phyloP scores from a whole-genome alignment of 2,329 filamentous ascomycete genomes.

The Trichoderma koningiopsis region DNA sequence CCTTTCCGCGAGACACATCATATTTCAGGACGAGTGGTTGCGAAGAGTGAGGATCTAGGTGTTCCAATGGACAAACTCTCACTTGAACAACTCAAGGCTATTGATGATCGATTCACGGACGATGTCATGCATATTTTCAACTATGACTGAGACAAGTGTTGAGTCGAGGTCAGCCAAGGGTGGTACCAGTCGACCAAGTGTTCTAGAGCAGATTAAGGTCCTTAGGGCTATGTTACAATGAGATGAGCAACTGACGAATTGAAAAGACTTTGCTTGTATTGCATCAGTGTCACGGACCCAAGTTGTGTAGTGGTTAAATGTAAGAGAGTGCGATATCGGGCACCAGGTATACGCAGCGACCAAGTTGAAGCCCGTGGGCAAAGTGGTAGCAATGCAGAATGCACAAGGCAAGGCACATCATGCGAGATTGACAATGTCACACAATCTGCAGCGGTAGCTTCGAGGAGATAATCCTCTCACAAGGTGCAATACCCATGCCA shows the following conservation, averaged over 20 bases:
- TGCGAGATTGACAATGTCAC: background rate
- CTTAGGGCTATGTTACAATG: constrained; percentile 36
- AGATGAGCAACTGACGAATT: too few relatives aligned
- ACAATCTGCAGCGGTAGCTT: background rate
- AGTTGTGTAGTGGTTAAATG: too few relatives aligned
- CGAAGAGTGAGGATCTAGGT: constrained; percentile 42
- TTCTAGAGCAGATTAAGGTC: constrained; percentile 64
- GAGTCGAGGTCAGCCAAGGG: constrained; percentile 77
- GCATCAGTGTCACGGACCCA: too few relatives aligned
- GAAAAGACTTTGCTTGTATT: too few relatives aligned
- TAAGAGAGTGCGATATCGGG: too few relatives aligned
- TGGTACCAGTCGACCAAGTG: constrained; percentile 72
- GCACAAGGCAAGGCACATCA: background rate
- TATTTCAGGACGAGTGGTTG: constrained; percentile 67
- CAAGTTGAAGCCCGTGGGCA: background rate
- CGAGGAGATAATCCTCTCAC: background rate
- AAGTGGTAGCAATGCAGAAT: background rate
- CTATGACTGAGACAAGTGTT: constrained; percentile 80
- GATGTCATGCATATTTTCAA: constrained; percentile 74
- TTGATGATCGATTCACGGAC: constrained; percentile 70
- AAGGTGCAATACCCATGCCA: background rate
- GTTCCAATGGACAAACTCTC: constrained; percentile 71
- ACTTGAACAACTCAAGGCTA: constrained; percentile 62
- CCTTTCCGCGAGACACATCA: constrained; percentile 82
- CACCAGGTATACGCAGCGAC: too few relatives aligned